These are phyloP conservation scores for Terana coerulea DNA, from an alignment of 768 basidiomycete species.

Conservation along the genomic window DNA sequence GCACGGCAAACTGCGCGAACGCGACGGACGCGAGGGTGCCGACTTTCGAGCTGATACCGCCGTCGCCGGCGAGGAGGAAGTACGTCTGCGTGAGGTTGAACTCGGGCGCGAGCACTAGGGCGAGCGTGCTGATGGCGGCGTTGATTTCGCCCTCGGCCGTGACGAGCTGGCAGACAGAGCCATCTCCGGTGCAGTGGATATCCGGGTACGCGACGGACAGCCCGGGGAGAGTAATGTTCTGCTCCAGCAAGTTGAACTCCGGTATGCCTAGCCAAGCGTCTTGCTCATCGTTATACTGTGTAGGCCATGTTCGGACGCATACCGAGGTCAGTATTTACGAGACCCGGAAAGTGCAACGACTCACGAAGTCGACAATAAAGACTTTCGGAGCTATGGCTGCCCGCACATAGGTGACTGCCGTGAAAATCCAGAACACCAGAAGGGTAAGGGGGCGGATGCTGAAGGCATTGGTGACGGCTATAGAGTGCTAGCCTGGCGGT, in stretches of 20 bases:
- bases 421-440: too few species aligned
- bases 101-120: conserved; percentile 28
- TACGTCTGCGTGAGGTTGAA: conserved; percentile 40
- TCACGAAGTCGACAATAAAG: too few species aligned
- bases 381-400: too few species aligned
- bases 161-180: conserved; percentile 33
- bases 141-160: conserved; percentile 42
- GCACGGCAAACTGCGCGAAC: conserved; percentile 37
- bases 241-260: conserved; percentile 28
- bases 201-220: conserved; percentile 37
- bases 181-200: conserved; percentile 32
- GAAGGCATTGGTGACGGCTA: too few species aligned
- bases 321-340: too few species aligned
- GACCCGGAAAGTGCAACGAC: too few species aligned
- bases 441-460: too few species aligned
- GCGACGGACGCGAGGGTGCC: conserved; percentile 36
- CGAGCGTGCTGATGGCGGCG: conserved; percentile 30
- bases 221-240: conserved; percentile 36
- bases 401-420: too few species aligned
- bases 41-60: conserved; percentile 35
- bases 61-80: conserved; percentile 40
- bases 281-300: conserved; percentile 16
- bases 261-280: conserved; percentile 21
- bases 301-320: too few species aligned
- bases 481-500: too few species aligned